Conservation (phyloP, 805 yeast species). For the Starmerella potacharoeniae region DNA sequence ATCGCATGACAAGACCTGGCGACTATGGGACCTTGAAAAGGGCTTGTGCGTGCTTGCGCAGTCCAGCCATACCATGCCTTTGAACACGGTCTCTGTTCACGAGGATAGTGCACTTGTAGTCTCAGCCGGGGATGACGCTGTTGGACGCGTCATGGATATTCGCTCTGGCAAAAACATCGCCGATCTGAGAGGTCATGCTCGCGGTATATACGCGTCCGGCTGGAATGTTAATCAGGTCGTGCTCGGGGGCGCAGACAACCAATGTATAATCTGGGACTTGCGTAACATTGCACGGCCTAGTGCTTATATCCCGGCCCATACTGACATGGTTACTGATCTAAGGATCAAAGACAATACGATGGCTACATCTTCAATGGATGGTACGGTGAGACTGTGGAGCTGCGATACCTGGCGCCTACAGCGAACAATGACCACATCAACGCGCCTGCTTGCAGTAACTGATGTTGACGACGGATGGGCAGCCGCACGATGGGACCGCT, state of each 20-base stretch:
- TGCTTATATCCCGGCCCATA: conserved; percentile 60
- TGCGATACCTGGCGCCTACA: conserved; percentile 59
- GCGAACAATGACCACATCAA: conserved; percentile 45
- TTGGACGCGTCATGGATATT: conserved; percentile 73
- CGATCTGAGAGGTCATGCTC: conserved; percentile 53
- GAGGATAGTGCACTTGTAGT: conserved; percentile 67
- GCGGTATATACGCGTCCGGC: conserved; percentile 56
- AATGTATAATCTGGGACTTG: conserved; percentile 77
- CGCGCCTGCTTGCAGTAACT: conserved; percentile 64
- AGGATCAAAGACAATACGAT: conserved; percentile 32
- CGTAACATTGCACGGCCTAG: conserved; percentile 36
- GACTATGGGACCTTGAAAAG: conserved; percentile 59
- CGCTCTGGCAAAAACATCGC: conserved; percentile 59
- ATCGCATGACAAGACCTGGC: conserved; percentile 80
- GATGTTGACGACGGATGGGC: conserved; percentile 29
- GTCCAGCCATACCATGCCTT: conserved; percentile 76
- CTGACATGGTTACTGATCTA: conserved; percentile 37
- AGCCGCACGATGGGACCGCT: conserved; percentile 77
- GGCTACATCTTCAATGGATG: conserved; percentile 49
- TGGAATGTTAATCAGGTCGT: conserved; percentile 59
- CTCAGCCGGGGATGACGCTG: conserved; percentile 68
- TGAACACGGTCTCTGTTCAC: conserved; percentile 42
- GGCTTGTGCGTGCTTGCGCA: conserved; percentile 49
- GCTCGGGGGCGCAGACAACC: conserved; percentile 75
- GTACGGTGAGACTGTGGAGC: conserved; percentile 48